Evolutionary conservation across 176 grass and related monocot species (phyloP).

Genomic region (Bonia amplexicaulis): DNA sequence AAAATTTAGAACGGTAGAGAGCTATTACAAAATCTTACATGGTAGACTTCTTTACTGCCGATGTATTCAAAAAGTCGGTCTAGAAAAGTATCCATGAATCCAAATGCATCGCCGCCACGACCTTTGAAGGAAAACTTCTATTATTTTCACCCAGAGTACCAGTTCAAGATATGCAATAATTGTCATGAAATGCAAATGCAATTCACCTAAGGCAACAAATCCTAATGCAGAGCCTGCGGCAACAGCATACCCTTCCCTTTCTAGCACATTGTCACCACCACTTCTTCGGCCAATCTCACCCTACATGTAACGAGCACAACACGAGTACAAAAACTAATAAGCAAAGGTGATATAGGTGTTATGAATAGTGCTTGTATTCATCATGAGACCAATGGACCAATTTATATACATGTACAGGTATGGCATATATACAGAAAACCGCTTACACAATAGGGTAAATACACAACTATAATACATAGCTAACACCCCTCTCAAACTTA

Average conservation of each 20-base stretch:
- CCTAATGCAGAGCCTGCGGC: slow-evolving; percentile 93
- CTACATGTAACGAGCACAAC: slow-evolving; percentile 36
- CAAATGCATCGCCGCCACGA: slow-evolving; percentile 65
- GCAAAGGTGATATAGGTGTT: neutral
- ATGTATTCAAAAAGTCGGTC: slow-evolving; percentile 86
- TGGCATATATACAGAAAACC: too few relatives aligned
- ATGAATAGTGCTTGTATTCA: too few relatives aligned
- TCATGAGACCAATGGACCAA: too few relatives aligned
- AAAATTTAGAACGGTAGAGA: slow-evolving; percentile 1
- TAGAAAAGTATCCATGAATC: slow-evolving; percentile 79
- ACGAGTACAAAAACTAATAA: neutral
- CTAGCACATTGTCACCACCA: slow-evolving; percentile 93
- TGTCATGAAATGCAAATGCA: slow-evolving; percentile 23
- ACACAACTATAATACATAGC: too few relatives aligned
- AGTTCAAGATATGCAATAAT: slow-evolving; percentile 24
- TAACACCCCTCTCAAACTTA: too few relatives aligned
- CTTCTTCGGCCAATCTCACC: slow-evolving; percentile 97
- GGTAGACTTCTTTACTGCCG: slow-evolving; percentile 70
- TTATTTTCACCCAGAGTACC: slow-evolving; percentile 3
- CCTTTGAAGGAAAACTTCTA: slow-evolving; percentile 40
- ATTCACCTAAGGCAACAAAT: slow-evolving; percentile 87
- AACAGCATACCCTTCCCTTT: slow-evolving; percentile 99
- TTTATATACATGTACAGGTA: too few relatives aligned
- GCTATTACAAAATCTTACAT: slow-evolving; percentile 45
- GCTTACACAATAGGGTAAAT: too few relatives aligned